phyloP scores from a whole-genome alignment of 2,329 filamentous ascomycete genomes.

The Pseudogymnoascus sp. region DNA sequence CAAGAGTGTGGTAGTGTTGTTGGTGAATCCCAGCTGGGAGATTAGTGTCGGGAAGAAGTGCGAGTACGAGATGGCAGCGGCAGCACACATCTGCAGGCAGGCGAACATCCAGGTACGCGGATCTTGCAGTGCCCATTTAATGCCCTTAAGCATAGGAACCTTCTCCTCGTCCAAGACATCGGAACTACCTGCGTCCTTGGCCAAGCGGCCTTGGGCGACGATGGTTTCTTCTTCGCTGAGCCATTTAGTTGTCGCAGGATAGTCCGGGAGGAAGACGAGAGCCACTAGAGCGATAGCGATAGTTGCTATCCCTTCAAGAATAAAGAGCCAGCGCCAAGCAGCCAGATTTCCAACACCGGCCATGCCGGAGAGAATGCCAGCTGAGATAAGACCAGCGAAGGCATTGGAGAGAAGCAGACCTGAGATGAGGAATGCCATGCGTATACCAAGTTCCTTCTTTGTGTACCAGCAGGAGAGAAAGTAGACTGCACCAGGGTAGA shows the following conservation, averaged over 20 bases:
- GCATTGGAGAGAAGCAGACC: slow-evolving; percentile 34
- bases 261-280: slow-evolving; percentile 13
- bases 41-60: slow-evolving; percentile 12
- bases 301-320: slow-evolving; percentile 12
- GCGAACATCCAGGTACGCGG: slow-evolving; percentile 3
- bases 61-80: not conserved
- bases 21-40: slow-evolving; percentile 10
- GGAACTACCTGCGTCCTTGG: not conserved
- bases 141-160: not conserved
- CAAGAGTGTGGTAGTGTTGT: slow-evolving; percentile 8
- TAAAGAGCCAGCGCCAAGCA: slow-evolving; percentile 12
- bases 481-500: slow-evolving; percentile 32
- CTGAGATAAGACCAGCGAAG: slow-evolving; percentile 44
- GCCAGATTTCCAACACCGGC: not conserved
- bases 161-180: not conserved
- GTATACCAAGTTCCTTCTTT: slow-evolving; percentile 30
- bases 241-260: slow-evolving; percentile 10
- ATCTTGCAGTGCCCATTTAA: not conserved
- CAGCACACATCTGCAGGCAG: not conserved
- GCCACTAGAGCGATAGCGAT: slow-evolving; percentile 12
- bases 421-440: slow-evolving; percentile 32
- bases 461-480: slow-evolving; percentile 35
- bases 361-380: slow-evolving; percentile 15
- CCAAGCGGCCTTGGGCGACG: slow-evolving; percentile 9
- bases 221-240: slow-evolving; percentile 11